These are phyloP conservation scores for Aschersonia sp. DNA, from an alignment of 2,329 filamentous ascomycete species.

Conservation along the genomic window DNA sequence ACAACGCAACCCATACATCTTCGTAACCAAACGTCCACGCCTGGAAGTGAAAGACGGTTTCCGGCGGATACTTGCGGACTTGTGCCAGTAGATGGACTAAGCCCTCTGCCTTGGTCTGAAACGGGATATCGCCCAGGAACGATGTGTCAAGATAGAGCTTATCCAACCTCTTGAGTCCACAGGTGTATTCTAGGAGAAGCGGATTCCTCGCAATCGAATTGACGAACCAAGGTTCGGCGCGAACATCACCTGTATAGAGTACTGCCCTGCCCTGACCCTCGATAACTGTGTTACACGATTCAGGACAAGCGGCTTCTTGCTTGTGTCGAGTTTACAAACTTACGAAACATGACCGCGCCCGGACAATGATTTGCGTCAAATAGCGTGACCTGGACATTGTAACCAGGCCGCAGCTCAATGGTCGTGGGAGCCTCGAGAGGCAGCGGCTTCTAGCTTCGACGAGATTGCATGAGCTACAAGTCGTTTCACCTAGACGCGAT, in stretches of 20 bases:
- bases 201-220: conserved; percentile 58
- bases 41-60: conserved; percentile 72
- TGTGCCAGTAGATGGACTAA: conserved; percentile 58
- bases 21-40: conserved; percentile 88
- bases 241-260: conserved; percentile 79
- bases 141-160: conserved; percentile 86
- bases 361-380: conserved; percentile 88
- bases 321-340: conserved; percentile 8
- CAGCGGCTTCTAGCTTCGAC: conserved; percentile 47
- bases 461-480: too few species aligned
- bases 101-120: conserved; percentile 57
- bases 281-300: conserved; percentile 36
- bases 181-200: conserved; percentile 57
- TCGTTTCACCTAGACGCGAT: neutral
- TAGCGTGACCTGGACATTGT: conserved; percentile 63
- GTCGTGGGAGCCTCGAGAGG: conserved; percentile 66
- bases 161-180: conserved; percentile 52
- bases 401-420: conserved; percentile 57
- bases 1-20: conserved; percentile 75
- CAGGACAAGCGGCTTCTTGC: neutral
- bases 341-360: conserved; percentile 78
- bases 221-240: conserved; percentile 79
- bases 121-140: conserved; percentile 34
- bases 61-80: conserved; percentile 49
- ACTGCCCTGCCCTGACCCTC: conserved; percentile 59